Evolutionary conservation across 1,139 yeast species (phyloP), one percentile per base, ranked within the genome.

Genomic region (Ogataea hybrid): DNA sequence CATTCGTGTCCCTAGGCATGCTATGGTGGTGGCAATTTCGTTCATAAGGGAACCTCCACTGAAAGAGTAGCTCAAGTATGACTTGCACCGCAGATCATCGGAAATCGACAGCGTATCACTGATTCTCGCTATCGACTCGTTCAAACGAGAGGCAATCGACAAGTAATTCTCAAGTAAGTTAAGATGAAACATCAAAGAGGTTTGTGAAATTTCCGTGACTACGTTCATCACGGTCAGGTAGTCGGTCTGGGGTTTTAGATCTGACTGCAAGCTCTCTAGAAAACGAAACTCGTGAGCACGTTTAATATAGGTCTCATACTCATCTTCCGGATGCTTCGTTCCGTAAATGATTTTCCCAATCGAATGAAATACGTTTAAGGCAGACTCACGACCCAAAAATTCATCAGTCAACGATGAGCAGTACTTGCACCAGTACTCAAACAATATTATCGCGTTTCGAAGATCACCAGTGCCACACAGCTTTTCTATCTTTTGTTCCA

Each of bases 311-410:
- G 52, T 55, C 5, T 28, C 32, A n/a, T 54, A 30, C 37, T 62
- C 67, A 27, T 50, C 53, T 10, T 55, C 56, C 8, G 53, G 52
- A 42, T 62, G 67, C 32, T 58, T 58, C 1, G 78, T 77, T 0
- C 90, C 86, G 56, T 71, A 75, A 0, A 84, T 65, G 6, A 82
- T 66, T 50, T 81, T 83, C 0, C 92, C 92, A 27, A 82, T 67
- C 0, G 85, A 84, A 64, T 84, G 90, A 53, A 83, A 84, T 17
- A 79, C 66, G 29, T 76, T 70, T 16, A 83, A 54, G 9, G 75
- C 74, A 8, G 65, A 63, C 47, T 80, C 84, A 48, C 74, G 68
- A 2, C 70, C 70, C 6, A 51, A 29, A 30, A 59, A 49, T 2
- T 43, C 56, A 28, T 21, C 41, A 15, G 47, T 42, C 3, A 28